Base-by-base conservation (phyloP, 176 grass and related monocot species). In the Dactylis glomerata region DNA sequence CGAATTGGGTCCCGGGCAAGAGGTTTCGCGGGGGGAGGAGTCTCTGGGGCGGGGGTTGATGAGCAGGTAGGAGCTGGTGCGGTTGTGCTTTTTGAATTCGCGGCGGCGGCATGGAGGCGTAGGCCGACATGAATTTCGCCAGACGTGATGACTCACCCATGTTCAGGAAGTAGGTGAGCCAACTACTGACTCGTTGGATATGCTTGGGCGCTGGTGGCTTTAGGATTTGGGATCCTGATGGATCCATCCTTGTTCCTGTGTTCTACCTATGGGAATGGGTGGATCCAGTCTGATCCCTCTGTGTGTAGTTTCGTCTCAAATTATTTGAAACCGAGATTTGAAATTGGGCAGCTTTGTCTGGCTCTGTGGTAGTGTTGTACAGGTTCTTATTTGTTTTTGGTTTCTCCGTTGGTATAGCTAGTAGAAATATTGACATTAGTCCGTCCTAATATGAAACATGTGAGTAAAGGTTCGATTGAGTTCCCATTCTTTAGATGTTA, bases 101-200 rank as follows among this genome's bases (percentile, higher is more conserved):
- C 84, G 72, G 77, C 69, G 68, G 87, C 12, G 38, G 40, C 0
- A 28, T 8, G 28, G 85, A 41, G 31, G 68, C 62, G 56, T 49
- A 33, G 65, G 91, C 89, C 76, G 81, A 55, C 72, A 99, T 99
- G 97, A 88, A 82, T 80, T 99, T 99, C 89, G 69, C 90, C 68
- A 89, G 94, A 84, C 97, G 96, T 75, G 97, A 99, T 76, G 97
- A 99, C 86, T 99, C 97, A 51, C 97, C 97, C 24, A 99, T 99
- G 97, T 99, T 99, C 76, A 83, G 97, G 47, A 94, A 99, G 76
- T 93, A 99, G 97, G 96, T 96, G 75, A 79, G 88, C 30, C 5
- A 9, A 8, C 17, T 22, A 2, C 20, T 1, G 0, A 31, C 33
- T 26, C 26, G 3, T 78, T 68, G 85, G 84, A 84, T 94, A 76